Evolutionary conservation across 2,329 filamentous ascomycete genomes (phyloP), one percentile per base, ranked within the genome.

Genomic region (Botrytis cinerea): DNA sequence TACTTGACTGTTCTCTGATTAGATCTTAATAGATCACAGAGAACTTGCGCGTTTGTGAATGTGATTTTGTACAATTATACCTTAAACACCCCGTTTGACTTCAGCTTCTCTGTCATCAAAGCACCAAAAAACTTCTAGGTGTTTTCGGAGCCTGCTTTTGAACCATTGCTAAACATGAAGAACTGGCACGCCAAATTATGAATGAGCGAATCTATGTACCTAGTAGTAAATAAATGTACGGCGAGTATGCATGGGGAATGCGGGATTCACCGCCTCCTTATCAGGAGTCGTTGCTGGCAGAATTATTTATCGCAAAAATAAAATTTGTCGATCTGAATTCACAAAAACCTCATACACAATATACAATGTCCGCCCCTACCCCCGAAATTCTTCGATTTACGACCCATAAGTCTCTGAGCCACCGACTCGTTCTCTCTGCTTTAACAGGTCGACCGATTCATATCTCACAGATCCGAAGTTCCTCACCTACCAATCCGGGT

Each of bases 401-500:
- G 69, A 91, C 93, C 79, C 94, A 97, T 82, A 91, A 92, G 79
- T 90, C 92, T 78, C 91, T 99, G 75, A 87, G 93, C 51, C 91
- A 94, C 78, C 93, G 96, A 71, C 90, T 99, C 62, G 89, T 97
- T 62, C 90, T 99, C 72, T 90, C 96, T 32, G 98, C 96, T 3
- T 89, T 99, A 75, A 97, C 95, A 75, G 96, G 96, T 78, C 90
- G 92, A 54, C 91, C 96, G 3, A 85, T 98, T 73, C 94, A 95
- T 83, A 95, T 99, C 81, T 96, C 95, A 71, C 92, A 96, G 83
- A 98, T 99, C 84, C 93, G 96, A 80, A 90, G 93, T 77, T 90
- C 92, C 25, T 97, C 94, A 60, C 91, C 92, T 64, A 95, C 93
- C 59, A 91, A 92, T 79, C 95, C 96, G 1, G 96, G 96, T 79